Evolutionary conservation across 352 stramenopile species (phyloP).

Genomic region (Globisporangium canariense): DNA sequence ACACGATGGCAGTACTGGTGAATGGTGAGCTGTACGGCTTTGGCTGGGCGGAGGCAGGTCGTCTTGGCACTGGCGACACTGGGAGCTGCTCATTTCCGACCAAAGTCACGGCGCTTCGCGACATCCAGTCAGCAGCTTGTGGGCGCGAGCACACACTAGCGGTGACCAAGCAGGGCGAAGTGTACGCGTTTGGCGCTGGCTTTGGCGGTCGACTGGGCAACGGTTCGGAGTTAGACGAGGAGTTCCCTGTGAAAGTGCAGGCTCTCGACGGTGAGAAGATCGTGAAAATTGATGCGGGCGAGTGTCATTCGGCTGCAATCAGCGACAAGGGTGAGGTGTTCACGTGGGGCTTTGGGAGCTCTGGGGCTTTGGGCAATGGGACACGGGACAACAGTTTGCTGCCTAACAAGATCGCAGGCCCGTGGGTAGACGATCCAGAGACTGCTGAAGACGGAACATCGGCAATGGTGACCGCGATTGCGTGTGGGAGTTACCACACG

Average conservation of each 20-base stretch:
- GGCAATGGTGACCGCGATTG: conserved; percentile 29
- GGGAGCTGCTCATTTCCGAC: conserved; percentile 57
- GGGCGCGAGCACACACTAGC: conserved; percentile 80
- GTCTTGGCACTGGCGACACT: conserved; percentile 75
- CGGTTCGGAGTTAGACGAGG: conserved; percentile 55
- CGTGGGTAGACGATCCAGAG: conserved; percentile 23
- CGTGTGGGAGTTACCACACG: conserved; percentile 79
- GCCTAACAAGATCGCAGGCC: conserved; percentile 34
- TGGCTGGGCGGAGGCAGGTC: conserved; percentile 81
- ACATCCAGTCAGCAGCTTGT: conserved; percentile 58
- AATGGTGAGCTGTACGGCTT: conserved; percentile 78
- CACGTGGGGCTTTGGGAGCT: conserved; percentile 86
- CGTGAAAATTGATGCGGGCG: conserved; percentile 57
- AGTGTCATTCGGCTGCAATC: conserved; percentile 78
- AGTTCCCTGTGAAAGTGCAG: conserved; percentile 39
- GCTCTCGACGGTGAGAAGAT: conserved; percentile 39
- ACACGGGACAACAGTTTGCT: conserved; percentile 52
- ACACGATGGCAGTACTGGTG: conserved; percentile 74
- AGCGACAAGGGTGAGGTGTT: conserved; percentile 65
- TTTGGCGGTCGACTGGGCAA: conserved; percentile 77
- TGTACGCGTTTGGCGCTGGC: conserved; percentile 76
- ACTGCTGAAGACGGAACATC: conserved; percentile 5
- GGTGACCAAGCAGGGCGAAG: conserved; percentile 39
- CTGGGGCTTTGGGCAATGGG: conserved; percentile 68
- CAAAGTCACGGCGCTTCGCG: conserved; percentile 47